A percentile compares a stretch with the other conserved stretches of the same genome.
Evolutionary conservation across 164 flowering plant species (phyloP).

Genomic region (Vitis riparia): DNA sequence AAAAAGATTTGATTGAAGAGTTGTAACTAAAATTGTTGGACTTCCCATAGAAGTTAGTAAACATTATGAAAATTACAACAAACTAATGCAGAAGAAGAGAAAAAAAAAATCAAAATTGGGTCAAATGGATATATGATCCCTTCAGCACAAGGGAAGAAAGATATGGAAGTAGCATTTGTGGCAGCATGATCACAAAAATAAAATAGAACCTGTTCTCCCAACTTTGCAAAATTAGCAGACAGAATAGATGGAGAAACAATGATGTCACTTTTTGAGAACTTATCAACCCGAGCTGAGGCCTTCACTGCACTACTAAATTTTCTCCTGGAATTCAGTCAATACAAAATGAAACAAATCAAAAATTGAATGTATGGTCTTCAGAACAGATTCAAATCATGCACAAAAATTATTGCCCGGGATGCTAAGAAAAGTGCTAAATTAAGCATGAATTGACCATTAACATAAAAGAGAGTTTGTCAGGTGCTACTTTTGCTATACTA

Average conservation of each 20-base stretch:
- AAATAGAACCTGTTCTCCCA: slow-evolving; percentile 87
- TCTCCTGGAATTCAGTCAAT: slow-evolving; percentile 49
- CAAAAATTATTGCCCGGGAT: too few relatives aligned
- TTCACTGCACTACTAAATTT: slow-evolving; percentile 49
- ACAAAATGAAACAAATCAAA: neutral
- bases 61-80: too few relatives aligned
- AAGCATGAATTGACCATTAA: too few relatives aligned
- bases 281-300: slow-evolving; percentile 87
- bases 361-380: neutral
- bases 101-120: too few relatives aligned
- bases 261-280: slow-evolving; percentile 85
- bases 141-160: neutral
- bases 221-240: slow-evolving; percentile 89
- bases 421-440: too few relatives aligned
- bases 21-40: too few relatives aligned
- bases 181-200: neutral
- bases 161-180: neutral
- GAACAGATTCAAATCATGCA: too few relatives aligned
- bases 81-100: too few relatives aligned
- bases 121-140: too few relatives aligned
- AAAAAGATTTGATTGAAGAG: too few relatives aligned
- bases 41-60: neutral
- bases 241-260: slow-evolving; percentile 97
- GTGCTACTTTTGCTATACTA: too few relatives aligned
- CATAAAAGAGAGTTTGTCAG: too few relatives aligned